phyloP scores from a whole-genome alignment of 1,284 basidiomycete species.

The Ceratorhiza oryzae-sativae region DNA sequence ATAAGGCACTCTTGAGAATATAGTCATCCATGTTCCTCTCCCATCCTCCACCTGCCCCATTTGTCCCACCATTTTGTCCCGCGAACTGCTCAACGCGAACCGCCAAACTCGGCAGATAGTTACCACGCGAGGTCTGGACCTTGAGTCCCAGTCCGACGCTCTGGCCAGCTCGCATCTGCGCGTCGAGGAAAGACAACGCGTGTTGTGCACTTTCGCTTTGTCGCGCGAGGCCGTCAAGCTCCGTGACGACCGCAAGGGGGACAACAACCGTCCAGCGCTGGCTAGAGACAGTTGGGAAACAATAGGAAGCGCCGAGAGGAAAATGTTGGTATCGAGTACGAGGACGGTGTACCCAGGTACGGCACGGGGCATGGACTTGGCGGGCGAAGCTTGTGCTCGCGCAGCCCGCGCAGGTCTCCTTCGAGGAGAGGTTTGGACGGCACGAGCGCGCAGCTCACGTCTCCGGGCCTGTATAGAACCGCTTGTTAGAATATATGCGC shows the following conservation, averaged over 20 bases:
- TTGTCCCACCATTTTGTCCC: conserved; percentile 56
- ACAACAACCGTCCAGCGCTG: conserved; percentile 87
- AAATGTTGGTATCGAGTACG: conserved; percentile 93
- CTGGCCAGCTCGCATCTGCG: conserved; percentile 8
- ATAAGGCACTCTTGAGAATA: conserved; percentile 88
- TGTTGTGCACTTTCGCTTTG: conserved; percentile 52
- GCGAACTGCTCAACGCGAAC: conserved; percentile 88
- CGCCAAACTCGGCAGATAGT: conserved; percentile 85
- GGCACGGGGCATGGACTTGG: conserved; percentile 58
- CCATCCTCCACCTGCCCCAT: conserved; percentile 54
- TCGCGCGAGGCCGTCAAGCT: conserved; percentile 89
- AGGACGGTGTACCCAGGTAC: conserved; percentile 89
- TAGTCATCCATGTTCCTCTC: conserved; percentile 93
- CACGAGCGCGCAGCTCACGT: conserved; percentile 62
- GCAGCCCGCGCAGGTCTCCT: conserved; percentile 56
- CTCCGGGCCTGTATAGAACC: conserved; percentile 64
- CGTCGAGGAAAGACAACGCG: conserved; percentile 25
- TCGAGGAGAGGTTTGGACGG: conserved; percentile 22
- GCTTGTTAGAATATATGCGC: conserved; percentile 30
- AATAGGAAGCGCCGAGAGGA: conserved; percentile 79
- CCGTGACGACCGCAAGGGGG: conserved; percentile 94
- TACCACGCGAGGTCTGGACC: conserved; percentile 93
- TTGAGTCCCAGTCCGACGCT: conserved; percentile 62
- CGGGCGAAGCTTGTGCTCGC: conserved; percentile 50
- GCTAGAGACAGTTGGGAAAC: conserved; percentile 81